Base-by-base conservation (phyloP, 345 rosid genomes). In the Firmiana major region DNA sequence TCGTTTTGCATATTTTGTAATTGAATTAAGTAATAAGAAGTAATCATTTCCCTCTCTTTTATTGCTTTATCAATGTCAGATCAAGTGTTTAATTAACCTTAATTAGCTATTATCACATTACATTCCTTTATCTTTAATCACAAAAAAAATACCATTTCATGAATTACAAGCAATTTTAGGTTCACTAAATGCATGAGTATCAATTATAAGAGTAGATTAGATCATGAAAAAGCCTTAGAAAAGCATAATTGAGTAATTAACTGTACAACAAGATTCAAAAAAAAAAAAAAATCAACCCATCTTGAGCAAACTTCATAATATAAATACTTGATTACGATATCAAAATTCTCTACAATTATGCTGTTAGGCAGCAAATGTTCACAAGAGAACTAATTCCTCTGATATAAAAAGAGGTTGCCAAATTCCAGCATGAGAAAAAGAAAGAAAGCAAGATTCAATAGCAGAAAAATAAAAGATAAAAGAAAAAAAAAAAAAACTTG, bases 321-420 rank as follows among this genome's bases (percentile, higher is more conserved):
- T 31, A 31, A 31, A 31, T 31, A 31, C 34, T 31, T 31, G 34
- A 31, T 31, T 31, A 3, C 3, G 34, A 31, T 31, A 38, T 63
- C 21, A 63, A 15, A 53, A 53, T 1, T 16, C 22, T 21, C 5
- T 55, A n/a, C 0, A 60, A 69, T 69, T 40, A 70, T 69, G 79
- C 54, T 57, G 69, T 78, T 78, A 46, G 79, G 63, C 74, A 57
- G 68, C 71, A 75, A 48, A 46, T 63, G 46, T 17, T 10, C 28
- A 40, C 2, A 71, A 15, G 60, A 68, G 54, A 63, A 74, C 75
- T 49, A 65, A 49, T 65, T 77, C 71, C 60, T 65, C 28, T 31
- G 24, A 62, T 36, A 7, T 38, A 76, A 1, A 51, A 70, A 58
- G 36, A 21, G 51, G 26, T 76, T 80, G 48, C 79, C 79, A 71